Base-by-base conservation (phyloP, 1,139 yeast species). In the Saccharomyces hybrid region DNA sequence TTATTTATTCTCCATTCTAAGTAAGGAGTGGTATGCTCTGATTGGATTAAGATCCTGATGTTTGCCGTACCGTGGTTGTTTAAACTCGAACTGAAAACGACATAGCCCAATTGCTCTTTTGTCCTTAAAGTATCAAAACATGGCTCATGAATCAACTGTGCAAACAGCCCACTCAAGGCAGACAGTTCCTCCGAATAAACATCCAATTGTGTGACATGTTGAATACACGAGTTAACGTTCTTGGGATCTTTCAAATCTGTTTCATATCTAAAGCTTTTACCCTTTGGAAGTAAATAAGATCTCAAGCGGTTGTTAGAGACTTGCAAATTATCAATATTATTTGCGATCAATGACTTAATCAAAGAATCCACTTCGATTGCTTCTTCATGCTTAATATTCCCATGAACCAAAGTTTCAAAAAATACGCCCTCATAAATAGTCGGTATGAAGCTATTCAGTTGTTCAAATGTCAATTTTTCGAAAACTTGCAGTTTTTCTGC, bases 41-140 rank as follows among this genome's bases (percentile, higher is more conserved):
- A 86, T 72, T 93, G 99, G 48, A 91, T 78, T 59, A 91, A 73
- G n/a, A 93, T 72, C 62, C 96, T 78, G 60, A 86, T 78, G 12
- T 96, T 95, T 62, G 84, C 76, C 2, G 90, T 80, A 9, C 95
- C 86, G 66, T 95, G 79, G 1, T 88, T 80, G 55, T 78, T 76
- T 59, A 85, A 75, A 34, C 80, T 72, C 1, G 95, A 88, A 42
- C 95, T 84, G 68, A 88, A 89, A 0, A 93, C 99, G 57, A 93
- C 90, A 66, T 88, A 88, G 1, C 96, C 96, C 41, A 88, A 76
- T 68, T 93, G 98, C 71, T 93, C 99, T 64, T 88, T 85, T 2
- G 99, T 93, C 70, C 99, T 79, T 55, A 93, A 77, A 60, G 87
- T 88, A 68, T 88, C 85, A 70, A 93, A 93, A 54, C 91, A 87